phyloP scores from a whole-genome alignment of 176 grass and related monocot species.

The Eleusine coracana region DNA sequence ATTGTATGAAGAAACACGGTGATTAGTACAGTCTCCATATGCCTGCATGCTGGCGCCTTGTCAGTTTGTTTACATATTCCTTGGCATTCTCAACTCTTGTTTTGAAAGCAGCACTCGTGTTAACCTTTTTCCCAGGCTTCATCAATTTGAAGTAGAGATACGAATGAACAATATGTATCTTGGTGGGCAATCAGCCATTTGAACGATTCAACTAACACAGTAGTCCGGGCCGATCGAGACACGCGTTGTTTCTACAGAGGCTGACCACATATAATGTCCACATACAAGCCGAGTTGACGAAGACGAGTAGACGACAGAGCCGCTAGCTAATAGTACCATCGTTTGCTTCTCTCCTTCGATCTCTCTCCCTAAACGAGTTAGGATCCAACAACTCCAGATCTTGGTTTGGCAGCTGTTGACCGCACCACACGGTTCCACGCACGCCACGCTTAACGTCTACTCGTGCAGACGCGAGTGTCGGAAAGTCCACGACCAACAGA shows the following conservation, averaged over 20 bases:
- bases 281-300: not conserved
- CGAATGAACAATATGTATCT: too few relatives aligned
- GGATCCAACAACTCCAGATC: not conserved
- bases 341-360: not conserved
- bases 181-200: not conserved
- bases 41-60: not conserved
- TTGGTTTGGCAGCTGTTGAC: constrained; percentile 32
- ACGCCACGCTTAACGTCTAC: not conserved
- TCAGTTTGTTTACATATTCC: not conserved
- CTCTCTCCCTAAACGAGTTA: not conserved
- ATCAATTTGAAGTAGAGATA: not conserved
- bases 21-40: not conserved
- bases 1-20: not conserved
- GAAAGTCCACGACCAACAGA: constrained; percentile 19
- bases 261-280: not conserved
- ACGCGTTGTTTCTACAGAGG: not conserved
- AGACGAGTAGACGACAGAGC: not conserved
- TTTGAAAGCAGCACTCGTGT: not conserved
- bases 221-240: not conserved
- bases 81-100: not conserved
- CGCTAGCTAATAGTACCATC: not conserved
- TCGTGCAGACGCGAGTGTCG: not conserved
- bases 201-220: not conserved
- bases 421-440: not conserved
- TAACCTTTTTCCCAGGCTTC: not conserved